phyloP scores from a whole-genome alignment of 257 asterid genomes.

The Fraxinus excelsior region DNA sequence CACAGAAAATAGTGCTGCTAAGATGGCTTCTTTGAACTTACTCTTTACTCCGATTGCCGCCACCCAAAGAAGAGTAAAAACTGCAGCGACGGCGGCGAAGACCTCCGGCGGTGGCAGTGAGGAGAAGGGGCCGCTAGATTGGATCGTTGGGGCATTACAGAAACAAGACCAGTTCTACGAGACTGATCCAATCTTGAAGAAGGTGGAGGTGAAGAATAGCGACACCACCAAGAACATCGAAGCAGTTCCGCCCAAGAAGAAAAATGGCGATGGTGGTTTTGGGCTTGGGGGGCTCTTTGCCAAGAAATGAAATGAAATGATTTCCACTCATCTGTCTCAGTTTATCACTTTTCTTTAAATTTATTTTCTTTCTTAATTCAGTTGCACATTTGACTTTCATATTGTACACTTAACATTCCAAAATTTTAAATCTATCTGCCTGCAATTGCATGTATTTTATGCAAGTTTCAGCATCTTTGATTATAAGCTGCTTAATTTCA shows the following conservation, averaged over 20 bases:
- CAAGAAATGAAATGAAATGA: constrained; percentile 38
- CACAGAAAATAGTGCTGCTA: too few species aligned
- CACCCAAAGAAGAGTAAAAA: constrained; percentile 55
- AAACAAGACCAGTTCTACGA: constrained; percentile 83
- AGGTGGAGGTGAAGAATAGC: constrained; percentile 55
- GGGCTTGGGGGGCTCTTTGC: constrained; percentile 53
- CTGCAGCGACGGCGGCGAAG: constrained; percentile 69
- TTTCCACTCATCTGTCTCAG: not conserved
- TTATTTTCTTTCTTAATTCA: constrained; percentile 20
- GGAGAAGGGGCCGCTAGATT: constrained; percentile 73
- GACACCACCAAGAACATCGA: constrained; percentile 36
- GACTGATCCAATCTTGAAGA: constrained; percentile 79
- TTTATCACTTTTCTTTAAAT: not conserved
- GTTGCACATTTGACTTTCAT: constrained; percentile 20
- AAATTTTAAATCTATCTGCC: too few species aligned
- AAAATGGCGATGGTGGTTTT: constrained; percentile 44
- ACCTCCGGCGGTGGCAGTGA: constrained; percentile 52
- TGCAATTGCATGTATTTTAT: not conserved
- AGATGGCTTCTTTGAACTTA: constrained; percentile 73
- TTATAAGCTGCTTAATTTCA: too few species aligned
- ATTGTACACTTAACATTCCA: not conserved
- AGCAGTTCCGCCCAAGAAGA: constrained; percentile 49
- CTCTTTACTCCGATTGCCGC: constrained; percentile 52
- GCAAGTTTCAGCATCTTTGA: too few species aligned
- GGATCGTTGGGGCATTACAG: constrained; percentile 52